Base-by-base conservation (phyloP, 225 moss, liverwort and hornwort species). In the Physcomitrium patens region DNA sequence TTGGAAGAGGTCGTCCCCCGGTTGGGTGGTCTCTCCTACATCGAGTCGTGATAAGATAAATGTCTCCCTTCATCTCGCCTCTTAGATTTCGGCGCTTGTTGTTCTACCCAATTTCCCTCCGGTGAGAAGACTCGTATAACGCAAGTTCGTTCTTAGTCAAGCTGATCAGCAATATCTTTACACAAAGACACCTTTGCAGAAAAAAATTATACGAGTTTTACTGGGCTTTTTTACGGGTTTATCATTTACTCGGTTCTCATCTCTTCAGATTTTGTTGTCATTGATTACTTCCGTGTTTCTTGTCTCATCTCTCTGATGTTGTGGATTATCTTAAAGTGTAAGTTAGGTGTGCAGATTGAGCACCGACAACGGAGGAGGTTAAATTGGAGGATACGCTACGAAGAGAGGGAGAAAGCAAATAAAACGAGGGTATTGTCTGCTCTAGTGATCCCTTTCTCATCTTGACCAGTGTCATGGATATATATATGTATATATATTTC, bases 321-420 rank as follows among this genome's bases (percentile, higher is more conserved):
- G 15, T 55, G 54, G 48, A 65, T 49, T 57, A 56, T 51, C 57
- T 46, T 45, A 12, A 64, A 10, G n/a, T 22, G n/a, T 43, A 23
- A 44, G 64, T 69, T 17, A 19, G 58, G 62, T 66, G 70, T 70
- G 77, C 83, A 93, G 91, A 85, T 99, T 23, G 92, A 99, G 74
- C 78, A 43, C 0, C 86, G 94, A 58, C 90, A 93, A 53, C 86
- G 85, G 45, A 44, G 27, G 54, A 93, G 79, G 76, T 46, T 84
- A 16, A 63, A 81, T 57, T 79, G 79, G 58, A 80, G 53, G 71
- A 89, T 91, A 42, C 83, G 89, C 42, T 65, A 83, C 61, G 93
- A 95, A 43, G 95, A 91, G 83, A 84, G 80, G 71, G 84, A 65
- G 14, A 70, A 50, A 31, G 75, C 80, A 22, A 93, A 87, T 85